Evolutionary conservation across 75 land plant genomes (phyloP).

Genomic region (Selaginella tamariscina): DNA sequence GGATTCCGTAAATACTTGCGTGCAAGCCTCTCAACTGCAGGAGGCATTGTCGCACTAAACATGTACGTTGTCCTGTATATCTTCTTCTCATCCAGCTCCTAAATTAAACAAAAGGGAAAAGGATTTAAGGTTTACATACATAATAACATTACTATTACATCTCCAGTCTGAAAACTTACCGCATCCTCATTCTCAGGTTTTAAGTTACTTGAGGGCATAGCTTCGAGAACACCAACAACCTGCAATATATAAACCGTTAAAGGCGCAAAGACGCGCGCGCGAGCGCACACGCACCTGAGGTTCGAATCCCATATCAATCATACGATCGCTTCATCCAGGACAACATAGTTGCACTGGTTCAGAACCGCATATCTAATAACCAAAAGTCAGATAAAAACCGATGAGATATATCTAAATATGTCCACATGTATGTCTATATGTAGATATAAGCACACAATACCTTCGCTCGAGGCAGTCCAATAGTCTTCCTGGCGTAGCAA

Average conservation of each 20-base stretch:
- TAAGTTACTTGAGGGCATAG: conserved; percentile 95
- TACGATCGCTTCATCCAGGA: conserved; percentile 94
- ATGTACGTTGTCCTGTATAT: conserved; percentile 92
- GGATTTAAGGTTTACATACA: not conserved
- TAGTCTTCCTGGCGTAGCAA: conserved; percentile 89
- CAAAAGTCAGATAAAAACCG: not conserved
- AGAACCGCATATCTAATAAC: conserved; percentile 63
- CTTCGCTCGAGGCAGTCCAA: conserved; percentile 83
- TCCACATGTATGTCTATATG: not conserved
- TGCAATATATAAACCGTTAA: conserved; percentile 11
- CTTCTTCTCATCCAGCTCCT: conserved; percentile 87
- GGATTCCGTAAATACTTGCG: conserved; percentile 92
- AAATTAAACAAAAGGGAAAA: not conserved
- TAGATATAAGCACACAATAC: conserved; percentile 2
- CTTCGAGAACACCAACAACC: conserved; percentile 87
- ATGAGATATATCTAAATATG: not conserved
- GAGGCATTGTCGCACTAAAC: conserved; percentile 99
- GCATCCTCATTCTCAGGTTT: conserved; percentile 98
- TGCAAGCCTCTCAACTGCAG: conserved; percentile 89
- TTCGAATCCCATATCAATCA: conserved; percentile 99
- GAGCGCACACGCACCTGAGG: conserved; percentile 39
- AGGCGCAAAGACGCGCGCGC: too few species aligned
- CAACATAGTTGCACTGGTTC: conserved; percentile 96
- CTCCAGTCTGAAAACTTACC: too few species aligned
- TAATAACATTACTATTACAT: not conserved